Evolutionary conservation across 1,284 basidiomycete genomes (phyloP), one percentile per base, ranked within the genome.

Genomic region (Erythrobasidium hasegawianum): DNA sequence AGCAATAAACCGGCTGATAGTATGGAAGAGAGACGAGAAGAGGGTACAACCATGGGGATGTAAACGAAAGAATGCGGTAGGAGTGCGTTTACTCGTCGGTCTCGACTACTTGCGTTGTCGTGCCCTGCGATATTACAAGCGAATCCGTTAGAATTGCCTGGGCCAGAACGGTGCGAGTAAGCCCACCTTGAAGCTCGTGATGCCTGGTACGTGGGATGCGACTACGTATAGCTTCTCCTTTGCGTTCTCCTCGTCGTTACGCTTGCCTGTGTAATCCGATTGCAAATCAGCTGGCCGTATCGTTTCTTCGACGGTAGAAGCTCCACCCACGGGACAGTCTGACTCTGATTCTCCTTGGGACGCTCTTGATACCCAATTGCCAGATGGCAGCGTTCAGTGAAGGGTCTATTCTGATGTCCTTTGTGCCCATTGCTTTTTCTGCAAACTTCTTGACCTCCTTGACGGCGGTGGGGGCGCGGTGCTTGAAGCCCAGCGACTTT

Each of bases 201-300:
- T 83, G 53, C 82, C 79, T 60, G 84, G 82, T 71, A 96, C 87
- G 76, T 88, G 84, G 69, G 85, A 85, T 70, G 89, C 93, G 77
- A 92, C 89, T 58, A 91, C 94, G 84, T 83, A 96, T 67, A 97
- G 86, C 83, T 95, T 96, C 83, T 97, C 93, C 83, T 94, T 95
- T 70, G 92, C 91, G 75, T 87, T 88, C 82, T 96, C 92, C 75
- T 94, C 91, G 79, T 96, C 92, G 78, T 93, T 93, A 76, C 90
- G 87, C 80, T 88, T 88, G 72, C 87, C 87, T 89, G 69, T 69
- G 52, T 26, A 40, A 5, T 33, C 20, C 18, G 2, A 71, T 1
- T 27, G n/a, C 26, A 59, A 71, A 22, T 11, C 18, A 64, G 22
- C 11, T 57, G n/a, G 56, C 16, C n/a, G 13, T 41, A 10, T 10